phyloP scores from a whole-genome alignment of 495 filamentous ascomycete species.

The Aspergillus avenaceus region DNA sequence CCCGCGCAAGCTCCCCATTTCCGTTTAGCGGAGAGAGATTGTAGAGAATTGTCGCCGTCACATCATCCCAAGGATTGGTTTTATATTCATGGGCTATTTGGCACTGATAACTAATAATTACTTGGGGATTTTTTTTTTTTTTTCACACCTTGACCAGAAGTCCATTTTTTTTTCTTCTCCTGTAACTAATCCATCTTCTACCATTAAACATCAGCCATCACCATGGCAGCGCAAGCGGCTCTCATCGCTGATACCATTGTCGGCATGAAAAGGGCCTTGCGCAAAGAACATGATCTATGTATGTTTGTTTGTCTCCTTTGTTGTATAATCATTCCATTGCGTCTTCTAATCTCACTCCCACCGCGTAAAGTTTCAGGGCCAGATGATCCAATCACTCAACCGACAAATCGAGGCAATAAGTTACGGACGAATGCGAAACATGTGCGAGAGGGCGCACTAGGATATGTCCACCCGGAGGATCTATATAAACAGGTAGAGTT shows the following conservation, averaged over 20 bases:
- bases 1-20: slow-evolving; percentile 31
- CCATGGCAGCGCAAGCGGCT: slow-evolving; percentile 69
- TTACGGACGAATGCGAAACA: slow-evolving; percentile 77
- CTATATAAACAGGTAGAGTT: slow-evolving; percentile 79
- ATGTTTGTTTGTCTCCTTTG: slow-evolving; percentile 9
- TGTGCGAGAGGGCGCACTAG: slow-evolving; percentile 71
- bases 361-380: slow-evolving; percentile 69
- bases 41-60: neutral
- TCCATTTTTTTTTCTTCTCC: neutral
- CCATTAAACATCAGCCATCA: slow-evolving; percentile 14
- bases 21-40: slow-evolving; percentile 21
- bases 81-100: no score
- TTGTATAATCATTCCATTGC: slow-evolving; percentile 9
- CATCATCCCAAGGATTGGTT: neutral
- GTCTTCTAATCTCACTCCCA: slow-evolving; percentile 5
- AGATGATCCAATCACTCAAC: slow-evolving; percentile 73
- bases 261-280: slow-evolving; percentile 70
- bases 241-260: slow-evolving; percentile 69
- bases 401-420: slow-evolving; percentile 89
- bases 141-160: no score
- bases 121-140: no score
- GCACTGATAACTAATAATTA: no score
- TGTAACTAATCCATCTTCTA: neutral
- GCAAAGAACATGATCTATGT: slow-evolving; percentile 60
- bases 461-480: slow-evolving; percentile 62